Evolutionary conservation across 2,329 filamentous ascomycete species (phyloP).

Genomic region (Neonectria faginata): DNA sequence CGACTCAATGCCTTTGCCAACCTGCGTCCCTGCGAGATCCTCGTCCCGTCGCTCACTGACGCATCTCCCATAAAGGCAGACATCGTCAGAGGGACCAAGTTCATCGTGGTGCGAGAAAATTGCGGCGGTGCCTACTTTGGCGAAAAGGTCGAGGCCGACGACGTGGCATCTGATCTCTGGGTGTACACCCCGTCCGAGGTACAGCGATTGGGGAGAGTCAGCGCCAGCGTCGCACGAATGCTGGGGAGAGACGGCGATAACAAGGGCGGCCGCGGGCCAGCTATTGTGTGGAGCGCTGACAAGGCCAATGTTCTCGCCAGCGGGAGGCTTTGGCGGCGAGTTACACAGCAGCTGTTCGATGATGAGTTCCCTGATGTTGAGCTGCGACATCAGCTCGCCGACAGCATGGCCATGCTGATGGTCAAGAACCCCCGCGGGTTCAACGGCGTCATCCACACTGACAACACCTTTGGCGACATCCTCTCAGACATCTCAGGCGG

Average conservation of each 20-base stretch:
- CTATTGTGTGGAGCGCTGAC: conserved; percentile 60
- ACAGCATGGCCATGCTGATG: conserved; percentile 62
- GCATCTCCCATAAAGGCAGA: conserved; percentile 59
- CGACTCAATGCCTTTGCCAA: conserved; percentile 62
- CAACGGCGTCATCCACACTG: conserved; percentile 60
- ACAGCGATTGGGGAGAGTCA: conserved; percentile 60
- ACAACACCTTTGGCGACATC: conserved; percentile 63
- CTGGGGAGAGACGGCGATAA: conserved; percentile 42
- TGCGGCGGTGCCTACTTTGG: conserved; percentile 64
- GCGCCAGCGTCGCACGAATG: conserved; percentile 57
- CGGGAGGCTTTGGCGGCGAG: conserved; percentile 60
- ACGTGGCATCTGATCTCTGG: conserved; percentile 61
- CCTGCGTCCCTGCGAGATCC: conserved; percentile 60
- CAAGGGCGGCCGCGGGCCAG: conserved; percentile 47
- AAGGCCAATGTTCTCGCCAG: conserved; percentile 66
- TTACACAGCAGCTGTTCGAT: conserved; percentile 55
- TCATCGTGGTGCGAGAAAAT: conserved; percentile 63
- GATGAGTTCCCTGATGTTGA: conserved; percentile 57
- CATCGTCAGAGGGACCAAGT: conserved; percentile 58
- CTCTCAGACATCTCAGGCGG: conserved; percentile 59
- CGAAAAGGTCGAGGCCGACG: conserved; percentile 56
- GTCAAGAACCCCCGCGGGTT: conserved; percentile 59
- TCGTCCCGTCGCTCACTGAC: conserved; percentile 55
- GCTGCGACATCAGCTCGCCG: conserved; percentile 59
- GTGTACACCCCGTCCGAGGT: conserved; percentile 58